Base-by-base conservation (phyloP, 768 basidiomycete species). In the Lactifluus echinatus region DNA sequence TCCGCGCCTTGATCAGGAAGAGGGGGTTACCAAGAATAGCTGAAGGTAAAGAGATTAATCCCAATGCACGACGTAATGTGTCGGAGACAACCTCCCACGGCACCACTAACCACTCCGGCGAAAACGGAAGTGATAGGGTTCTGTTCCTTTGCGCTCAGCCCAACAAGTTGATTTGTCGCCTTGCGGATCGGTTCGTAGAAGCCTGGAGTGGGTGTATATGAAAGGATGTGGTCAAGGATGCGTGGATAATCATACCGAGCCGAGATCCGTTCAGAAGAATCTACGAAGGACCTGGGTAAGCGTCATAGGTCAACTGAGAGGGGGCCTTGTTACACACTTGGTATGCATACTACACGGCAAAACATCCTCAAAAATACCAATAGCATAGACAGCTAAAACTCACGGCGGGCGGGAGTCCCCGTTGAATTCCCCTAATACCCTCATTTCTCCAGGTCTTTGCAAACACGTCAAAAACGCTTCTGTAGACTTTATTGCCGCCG, bases 1-100 rank as follows among this genome's bases (percentile, higher is more conserved):
- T 97, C 44, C 96, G 83, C 5, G 96, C 96, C 73, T 99, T 99
- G 68, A 99, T 83, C 55, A 99, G 75, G 72, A 96, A 99, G 12
- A 96, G 73, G 0, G 93, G 93, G 69, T 91, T 95, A 40, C 93
- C 93, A 42, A 93, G 71, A 50, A 78, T 76, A 0, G 88, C 88
- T 88, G 57, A 19, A 48, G 15, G 12, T 12, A 51, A 15, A 37
- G 6, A 39, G 11, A 54, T 42, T 37, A 54, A 40, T 40, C 24
- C 21, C 14, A 2, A 36, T 14, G 26, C 37, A 55, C 40, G 42
- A n/a, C 17, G 54, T 36, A 47, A 44, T 14, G 21, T 19, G 36
- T 34, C 29, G 24, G 21, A 17, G 29, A 31, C 8, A 66, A 93
- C 92, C 93, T 67, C 96, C 96, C 31, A 97, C 81, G 43, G 87